Evolutionary conservation across 1,139 yeast species (phyloP).

Genomic region (Diutina neorugosa): DNA sequence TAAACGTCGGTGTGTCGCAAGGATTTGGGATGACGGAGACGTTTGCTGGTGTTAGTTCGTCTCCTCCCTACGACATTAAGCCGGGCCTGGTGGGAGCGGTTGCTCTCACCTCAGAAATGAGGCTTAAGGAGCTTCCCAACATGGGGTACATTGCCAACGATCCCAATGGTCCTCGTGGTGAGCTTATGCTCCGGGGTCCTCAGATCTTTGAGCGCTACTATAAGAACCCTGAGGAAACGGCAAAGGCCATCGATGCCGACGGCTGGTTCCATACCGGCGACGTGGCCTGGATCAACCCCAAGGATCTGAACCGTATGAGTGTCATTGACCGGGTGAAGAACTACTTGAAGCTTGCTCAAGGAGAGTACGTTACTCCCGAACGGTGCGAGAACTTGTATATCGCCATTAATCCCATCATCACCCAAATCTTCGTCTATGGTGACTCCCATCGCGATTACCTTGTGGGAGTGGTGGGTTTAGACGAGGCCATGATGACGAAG

Average conservation of each 20-base stretch:
- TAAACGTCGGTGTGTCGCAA: conserved; percentile 27
- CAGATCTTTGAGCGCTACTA: conserved; percentile 50
- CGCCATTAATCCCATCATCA: conserved; percentile 11
- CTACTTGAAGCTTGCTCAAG: conserved; percentile 72
- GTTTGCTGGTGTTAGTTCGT: conserved; percentile 28
- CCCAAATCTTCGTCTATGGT: conserved; percentile 18
- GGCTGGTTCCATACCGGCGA: conserved; percentile 79
- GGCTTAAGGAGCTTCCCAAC: conserved; percentile 15
- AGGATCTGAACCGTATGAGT: conserved; percentile 33
- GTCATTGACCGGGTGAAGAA: conserved; percentile 72
- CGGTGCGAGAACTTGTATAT: conserved; percentile 57
- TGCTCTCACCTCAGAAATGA: conserved; percentile 22
- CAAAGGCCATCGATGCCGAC: conserved; percentile 40
- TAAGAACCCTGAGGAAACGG: conserved; percentile 43
- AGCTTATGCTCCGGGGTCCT: conserved; percentile 56
- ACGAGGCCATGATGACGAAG: conserved; percentile 10
- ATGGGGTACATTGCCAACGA: conserved; percentile 5
- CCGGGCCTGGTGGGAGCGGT: conserved; percentile 33
- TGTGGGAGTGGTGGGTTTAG: conserved; percentile 39
- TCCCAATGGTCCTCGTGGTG: conserved; percentile 17
- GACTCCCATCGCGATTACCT: conserved; percentile 42
- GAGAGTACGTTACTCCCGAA: conserved; percentile 75
- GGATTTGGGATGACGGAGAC: conserved; percentile 38
- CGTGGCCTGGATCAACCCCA: conserved; percentile 37
- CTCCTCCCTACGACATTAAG: conserved; percentile 19